phyloP scores from a whole-genome alignment of 768 basidiomycete species.

The Fistulinella prunicolor region DNA sequence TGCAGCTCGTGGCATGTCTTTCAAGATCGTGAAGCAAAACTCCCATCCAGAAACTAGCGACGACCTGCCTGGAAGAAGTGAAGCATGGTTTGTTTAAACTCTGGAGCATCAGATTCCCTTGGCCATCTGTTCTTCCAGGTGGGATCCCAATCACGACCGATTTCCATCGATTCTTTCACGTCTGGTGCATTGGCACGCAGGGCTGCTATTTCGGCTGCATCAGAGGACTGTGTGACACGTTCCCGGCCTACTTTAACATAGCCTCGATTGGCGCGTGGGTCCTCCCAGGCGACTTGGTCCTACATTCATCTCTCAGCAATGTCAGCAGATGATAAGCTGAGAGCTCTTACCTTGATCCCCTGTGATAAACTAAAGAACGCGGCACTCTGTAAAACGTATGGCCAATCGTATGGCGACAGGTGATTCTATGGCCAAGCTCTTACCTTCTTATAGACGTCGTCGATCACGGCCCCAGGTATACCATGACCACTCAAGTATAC shows the following conservation, averaged over 20 bases:
- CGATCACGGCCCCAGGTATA: conserved; percentile 53
- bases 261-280: conserved; percentile 82
- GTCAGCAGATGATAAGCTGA: background rate
- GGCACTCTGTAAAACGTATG: conserved; percentile 51
- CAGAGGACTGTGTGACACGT: conserved; percentile 70
- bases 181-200: conserved; percentile 77
- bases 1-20: conserved; percentile 78
- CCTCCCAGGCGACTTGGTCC: conserved; percentile 74
- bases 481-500: conserved; percentile 77
- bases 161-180: conserved; percentile 85
- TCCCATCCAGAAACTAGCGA: background rate
- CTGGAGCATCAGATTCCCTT: conserved; percentile 54
- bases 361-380: conserved; percentile 69
- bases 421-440: conserved; percentile 7
- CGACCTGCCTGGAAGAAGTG: conserved; percentile 63
- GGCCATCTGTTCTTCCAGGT: conserved; percentile 84
- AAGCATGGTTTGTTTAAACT: conserved; percentile 71
- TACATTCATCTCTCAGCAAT: conserved; percentile 23
- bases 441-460: conserved; percentile 66
- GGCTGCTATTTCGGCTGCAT: conserved; percentile 68
- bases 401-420: background rate
- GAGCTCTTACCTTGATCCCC: conserved; percentile 50
- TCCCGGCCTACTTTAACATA: conserved; percentile 82
- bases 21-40: conserved; percentile 10
- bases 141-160: conserved; percentile 80